Conservation (phyloP, 2,329 filamentous ascomycete genomes). For the Purpureocillium takamizusanense region DNA sequence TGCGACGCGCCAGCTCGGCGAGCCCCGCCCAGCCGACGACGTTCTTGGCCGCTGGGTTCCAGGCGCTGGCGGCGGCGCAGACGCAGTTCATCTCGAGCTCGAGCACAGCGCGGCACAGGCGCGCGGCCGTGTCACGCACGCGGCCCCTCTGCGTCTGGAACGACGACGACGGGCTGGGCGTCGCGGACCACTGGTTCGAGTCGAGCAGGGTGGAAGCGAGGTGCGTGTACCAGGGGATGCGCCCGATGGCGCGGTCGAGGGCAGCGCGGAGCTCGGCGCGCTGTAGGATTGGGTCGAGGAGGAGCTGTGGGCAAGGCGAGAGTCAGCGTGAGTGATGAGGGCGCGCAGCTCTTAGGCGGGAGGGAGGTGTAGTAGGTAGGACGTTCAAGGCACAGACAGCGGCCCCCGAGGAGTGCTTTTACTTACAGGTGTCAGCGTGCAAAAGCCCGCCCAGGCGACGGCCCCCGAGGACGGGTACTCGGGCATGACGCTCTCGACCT, state of each 20-base stretch:
- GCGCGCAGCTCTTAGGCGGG: background rate
- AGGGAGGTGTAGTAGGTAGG: background rate
- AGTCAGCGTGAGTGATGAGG: too few relatives aligned
- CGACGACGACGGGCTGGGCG: slow-evolving; percentile 7
- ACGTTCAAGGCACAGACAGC: too few relatives aligned
- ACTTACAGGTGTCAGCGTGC: slow-evolving; percentile 26
- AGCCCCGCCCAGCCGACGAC: slow-evolving; percentile 25
- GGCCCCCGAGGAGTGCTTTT: too few relatives aligned
- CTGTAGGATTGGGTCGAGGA: slow-evolving; percentile 24
- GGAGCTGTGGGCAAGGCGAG: slow-evolving; percentile 19
- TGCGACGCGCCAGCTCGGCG: slow-evolving; percentile 13
- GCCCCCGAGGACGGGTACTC: slow-evolving; percentile 16
- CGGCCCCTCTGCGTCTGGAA: slow-evolving; percentile 13
- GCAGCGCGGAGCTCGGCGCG: slow-evolving; percentile 19
- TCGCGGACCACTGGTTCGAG: slow-evolving; percentile 11
- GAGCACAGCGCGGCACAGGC: slow-evolving; percentile 21
- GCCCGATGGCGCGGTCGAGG: slow-evolving; percentile 20
- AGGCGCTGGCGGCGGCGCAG: slow-evolving; percentile 25
- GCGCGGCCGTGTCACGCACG: slow-evolving; percentile 13
- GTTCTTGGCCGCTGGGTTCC: slow-evolving; percentile 26
- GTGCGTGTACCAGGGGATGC: slow-evolving; percentile 25
- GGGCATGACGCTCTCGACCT: slow-evolving; percentile 15
- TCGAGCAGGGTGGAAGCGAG: slow-evolving; percentile 17
- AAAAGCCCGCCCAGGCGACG: slow-evolving; percentile 26
- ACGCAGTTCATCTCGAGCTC: slow-evolving; percentile 31